Evolutionary conservation across 164 flowering plant species (phyloP), one percentile per base, ranked within the genome.

Genomic region (Sedum album): DNA sequence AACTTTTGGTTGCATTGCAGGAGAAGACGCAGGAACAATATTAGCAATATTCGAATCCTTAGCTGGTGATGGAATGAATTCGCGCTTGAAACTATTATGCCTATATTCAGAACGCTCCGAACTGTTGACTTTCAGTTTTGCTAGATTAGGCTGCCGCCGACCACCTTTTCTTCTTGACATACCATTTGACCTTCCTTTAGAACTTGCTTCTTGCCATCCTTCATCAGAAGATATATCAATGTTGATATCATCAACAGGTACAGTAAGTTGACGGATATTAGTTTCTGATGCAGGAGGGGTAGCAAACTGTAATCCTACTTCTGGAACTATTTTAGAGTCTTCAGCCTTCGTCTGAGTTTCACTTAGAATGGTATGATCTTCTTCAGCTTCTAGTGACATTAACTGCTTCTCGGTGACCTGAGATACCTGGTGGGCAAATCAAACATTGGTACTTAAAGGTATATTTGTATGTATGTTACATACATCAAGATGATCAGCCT

Each of bases 191-290:
- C 90, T 79, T 33, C 84, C 84, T 77, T 84, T 86, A 60, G 92
- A 66, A 73, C 53, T 82, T 62, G 97, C 96, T 83, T 92, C 97
- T 81, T 86, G 92, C 97, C 96, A 92, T 41, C 97, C 97, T 75
- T 89, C 91, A 73, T 86, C 91, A 46, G 90, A 88, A 13, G 66
- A 75, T 46, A 72, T 55, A 44, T 89, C 84, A 35, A 35, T 41
- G 68, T 67, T 68, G 20, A 71, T 67, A 48, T 6, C 71, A 70
- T 71, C 79, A 48, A 33, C 76, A 30, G 66, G 31, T 53, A 60
- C 48, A 65, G 69, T 25, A 33, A 35, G 28, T 21, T 28, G 20
- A 2, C 8, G 46, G 60, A 26, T 36, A 63, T 63, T 75, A 76
- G 44, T 18, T 36, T 39, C 33, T 60, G 61, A 71, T 30, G 30